Base-by-base conservation (phyloP, 129 eudicot species). In the Lactuca saligna region DNA sequence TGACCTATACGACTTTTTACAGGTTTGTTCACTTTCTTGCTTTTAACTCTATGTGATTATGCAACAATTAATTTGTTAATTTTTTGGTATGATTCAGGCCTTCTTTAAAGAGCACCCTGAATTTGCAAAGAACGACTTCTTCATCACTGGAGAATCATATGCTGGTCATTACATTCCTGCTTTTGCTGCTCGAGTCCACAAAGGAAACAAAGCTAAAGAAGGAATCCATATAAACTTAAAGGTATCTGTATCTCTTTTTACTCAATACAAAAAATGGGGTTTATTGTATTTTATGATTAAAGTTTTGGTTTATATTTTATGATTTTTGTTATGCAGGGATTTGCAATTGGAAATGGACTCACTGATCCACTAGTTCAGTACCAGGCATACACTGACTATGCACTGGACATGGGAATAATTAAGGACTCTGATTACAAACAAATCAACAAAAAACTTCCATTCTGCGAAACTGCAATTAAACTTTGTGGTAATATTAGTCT, bases 111-210 rank as follows among this genome's bases (percentile, higher is more conserved):
- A 85, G 83, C 97, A 91, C 74, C 97, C 97, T 60, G 79, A 81
- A 54, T 84, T 81, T 81, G 86, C 75, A 6, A 76, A 85, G 38
- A 91, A 91, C 66, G 97, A 91, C 59, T 91, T 91, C 17, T 91
- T 74, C 69, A 91, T 91, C 17, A 88, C 97, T 57, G 97, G 97
- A 61, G 97, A 91, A 80, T 91, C 97, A 25, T 91, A 91, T 81
- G 97, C 97, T 63, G 97, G 97, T 7, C 97, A 91, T 70, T 91
- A 91, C 57, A 91, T 91, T 72, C 97, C 97, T 72, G 97, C 97
- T 79, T 81, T 91, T 81, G 97, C 97, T 83, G 87, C 92, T 62
- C 84, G 97, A 65, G 90, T 91, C 56, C 88, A 85, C 76, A 65
- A 67, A 41, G 97, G 96, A 80, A 91, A 91, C 90, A 91, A 91